A percentile compares a stretch with the other conserved stretches of the same genome.
Evolutionary conservation across 2,329 filamentous ascomycete genomes (phyloP).

Genomic region (Trichoderma endophyticum): DNA sequence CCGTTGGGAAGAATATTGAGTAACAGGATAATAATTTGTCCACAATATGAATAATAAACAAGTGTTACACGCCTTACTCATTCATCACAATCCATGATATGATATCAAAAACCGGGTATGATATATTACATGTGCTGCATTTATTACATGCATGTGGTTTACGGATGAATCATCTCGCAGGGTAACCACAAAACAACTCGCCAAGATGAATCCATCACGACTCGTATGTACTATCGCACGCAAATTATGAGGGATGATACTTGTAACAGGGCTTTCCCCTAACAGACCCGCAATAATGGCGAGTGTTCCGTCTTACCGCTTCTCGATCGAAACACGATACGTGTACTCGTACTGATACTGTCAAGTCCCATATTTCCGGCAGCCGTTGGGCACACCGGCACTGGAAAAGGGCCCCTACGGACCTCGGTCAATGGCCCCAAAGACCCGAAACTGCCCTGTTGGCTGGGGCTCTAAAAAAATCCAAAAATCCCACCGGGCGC

Average conservation of each 20-base stretch:
- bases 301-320: not conserved
- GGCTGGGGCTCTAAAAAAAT: not conserved
- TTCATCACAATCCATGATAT: not conserved
- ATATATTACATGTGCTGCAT: not conserved
- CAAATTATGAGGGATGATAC: not conserved
- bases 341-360: not conserved
- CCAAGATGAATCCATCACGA: not conserved
- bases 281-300: conserved; percentile 5
- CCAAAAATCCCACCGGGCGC: not conserved
- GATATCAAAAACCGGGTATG: not conserved
- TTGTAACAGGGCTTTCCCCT: not conserved
- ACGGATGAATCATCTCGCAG: not conserved
- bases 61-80: not conserved
- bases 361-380: not conserved
- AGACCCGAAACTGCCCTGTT: not conserved
- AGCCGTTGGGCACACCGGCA: conserved; percentile 2
- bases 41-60: not conserved
- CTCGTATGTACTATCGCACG: not conserved
- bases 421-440: conserved; percentile 14
- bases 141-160: not conserved
- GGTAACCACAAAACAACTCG: not conserved
- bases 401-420: not conserved
- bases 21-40: not conserved
- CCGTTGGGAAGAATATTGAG: rapidly evolving
- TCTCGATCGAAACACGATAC: not conserved